These are phyloP conservation scores for Brasilioporus rufonigricans DNA, from an alignment of 768 basidiomycete species.

Conservation along the genomic window DNA sequence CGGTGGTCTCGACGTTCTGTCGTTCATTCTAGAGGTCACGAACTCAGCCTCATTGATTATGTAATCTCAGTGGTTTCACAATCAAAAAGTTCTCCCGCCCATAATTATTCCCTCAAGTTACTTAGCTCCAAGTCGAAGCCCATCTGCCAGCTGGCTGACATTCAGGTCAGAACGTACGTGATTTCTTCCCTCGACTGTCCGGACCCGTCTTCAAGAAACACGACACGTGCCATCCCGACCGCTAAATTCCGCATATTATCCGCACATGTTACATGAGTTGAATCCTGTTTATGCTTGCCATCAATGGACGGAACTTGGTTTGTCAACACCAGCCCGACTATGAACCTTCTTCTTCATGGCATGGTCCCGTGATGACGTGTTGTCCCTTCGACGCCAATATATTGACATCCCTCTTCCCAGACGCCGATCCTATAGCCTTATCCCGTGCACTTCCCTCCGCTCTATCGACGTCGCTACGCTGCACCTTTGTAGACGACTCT, in stretches of 20 bases:
- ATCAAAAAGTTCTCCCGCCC: too few species aligned
- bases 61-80: not conserved
- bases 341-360: not conserved
- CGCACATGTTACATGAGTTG: not conserved
- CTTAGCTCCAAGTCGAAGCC: too few species aligned
- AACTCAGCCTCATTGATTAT: not conserved
- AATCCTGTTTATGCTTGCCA: not conserved
- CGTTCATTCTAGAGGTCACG: not conserved
- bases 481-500: not conserved
- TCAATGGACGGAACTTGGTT: not conserved
- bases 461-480: not conserved
- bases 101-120: too few species aligned
- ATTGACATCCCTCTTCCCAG: slow-evolving; percentile 1
- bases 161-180: not conserved
- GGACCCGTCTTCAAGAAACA: not conserved
- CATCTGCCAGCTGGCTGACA: too few species aligned
- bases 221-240: not conserved
- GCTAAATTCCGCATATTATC: not conserved
- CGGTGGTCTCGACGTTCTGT: not conserved
- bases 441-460: slow-evolving; percentile 6
- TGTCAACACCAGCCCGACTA: not conserved
- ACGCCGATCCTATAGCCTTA: slow-evolving; percentile 8
- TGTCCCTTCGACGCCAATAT: not conserved
- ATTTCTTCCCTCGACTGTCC: not conserved
- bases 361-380: slow-evolving; percentile 5